Base-by-base conservation (phyloP, 495 filamentous ascomycete genomes). In the Penicillium steckii region DNA sequence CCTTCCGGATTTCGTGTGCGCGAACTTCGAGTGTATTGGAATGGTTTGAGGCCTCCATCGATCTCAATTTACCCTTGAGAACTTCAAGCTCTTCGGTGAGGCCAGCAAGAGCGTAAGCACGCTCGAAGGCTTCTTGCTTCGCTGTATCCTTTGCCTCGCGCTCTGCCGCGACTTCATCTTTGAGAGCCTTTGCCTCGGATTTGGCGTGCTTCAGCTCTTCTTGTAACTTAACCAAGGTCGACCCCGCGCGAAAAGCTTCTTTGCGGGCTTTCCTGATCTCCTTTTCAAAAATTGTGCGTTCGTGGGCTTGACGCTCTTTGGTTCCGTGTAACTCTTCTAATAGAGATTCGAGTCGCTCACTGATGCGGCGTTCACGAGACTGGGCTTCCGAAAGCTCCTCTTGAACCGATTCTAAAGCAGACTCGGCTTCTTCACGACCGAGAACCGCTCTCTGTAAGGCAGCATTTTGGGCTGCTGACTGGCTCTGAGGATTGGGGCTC, bases 161-260 rank as follows among this genome's bases (percentile, higher is more conserved):
- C 59, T 86, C 78, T 7, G 62, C 57, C 23, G 76, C 71, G 8
- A 83, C 58, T 44, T 83, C 80, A 2, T 81, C 76, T 56, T 82
- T 79, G 44, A 81, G 63, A 1, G 63, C 65, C 23, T 76, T 81
- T 18, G 75, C 59, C 54, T 75, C 77, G 15, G 77, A 76, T 50
- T 86, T 83, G 2, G 79, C 69, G 4, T 85, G 69, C 59, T 93
- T 92, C 48, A 93, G 70, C 59, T 96, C 90, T 54, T 95, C 89
- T 62, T 95, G 90, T 10, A 85, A 57, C 60, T 95, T 90, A 18
- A 94, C 85, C 12, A 89, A 62, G 2, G 75, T 71, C 12, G 89
- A 91, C 10, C 89, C 89, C 3, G 86, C 82, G 44, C 90, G 93
- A 73, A 90, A 95, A 0, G 86, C 85, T 59, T 94, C 90, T 67